Base-by-base conservation (phyloP, 805 yeast genomes). In the Torulaspora delbrueckii region DNA sequence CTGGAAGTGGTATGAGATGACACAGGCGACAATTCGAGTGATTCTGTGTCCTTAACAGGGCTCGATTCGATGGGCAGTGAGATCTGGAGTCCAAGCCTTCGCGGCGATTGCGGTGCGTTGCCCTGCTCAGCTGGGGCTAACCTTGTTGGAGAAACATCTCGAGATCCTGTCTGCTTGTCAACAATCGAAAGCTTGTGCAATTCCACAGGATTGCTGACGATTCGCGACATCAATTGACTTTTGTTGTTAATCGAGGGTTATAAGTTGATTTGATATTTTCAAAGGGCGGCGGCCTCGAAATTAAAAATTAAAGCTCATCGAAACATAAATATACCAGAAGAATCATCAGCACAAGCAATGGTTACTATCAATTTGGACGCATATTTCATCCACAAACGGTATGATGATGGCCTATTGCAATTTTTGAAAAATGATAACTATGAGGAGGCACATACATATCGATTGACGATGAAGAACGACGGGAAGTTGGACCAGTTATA, bases 141-240 rank as follows among this genome's bases (percentile, higher is more conserved):
- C 22, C 40, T 31, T 23, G 41, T 42, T 3, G 37, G 43, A n/a
- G 44, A 35, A 8, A 23, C 23, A 19, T 27, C 36, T 8, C 44
- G 33, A 8, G 27, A 22, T 3, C 28, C 33, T 2, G 27, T 31
- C 32, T 51, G 55, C 36, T 55, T 57, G 34, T 55, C 54, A 4
- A 63, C 64, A 6, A 61, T 46, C 12, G 59, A 56, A 13, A 63
- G 48, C 31, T 58, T 47, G 40, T 58, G 62, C 10, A 58, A 24
- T 37, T 57, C 56, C 28, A 58, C 40, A 2, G 60, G 59, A 12
- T 54, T 48, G 31, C 59, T 54, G 4, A 48, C 50, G 9, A 46
- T 45, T 26, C 60, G 43, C 14, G 43, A 40, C 43, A 40, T 40
- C 36, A 12, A n/a, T 19, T 18, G 16, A 3, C 25, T 9, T 26